These are phyloP conservation scores for Beauveria sp. DNA, from an alignment of 2,329 filamentous ascomycete species.

Conservation along the genomic window DNA sequence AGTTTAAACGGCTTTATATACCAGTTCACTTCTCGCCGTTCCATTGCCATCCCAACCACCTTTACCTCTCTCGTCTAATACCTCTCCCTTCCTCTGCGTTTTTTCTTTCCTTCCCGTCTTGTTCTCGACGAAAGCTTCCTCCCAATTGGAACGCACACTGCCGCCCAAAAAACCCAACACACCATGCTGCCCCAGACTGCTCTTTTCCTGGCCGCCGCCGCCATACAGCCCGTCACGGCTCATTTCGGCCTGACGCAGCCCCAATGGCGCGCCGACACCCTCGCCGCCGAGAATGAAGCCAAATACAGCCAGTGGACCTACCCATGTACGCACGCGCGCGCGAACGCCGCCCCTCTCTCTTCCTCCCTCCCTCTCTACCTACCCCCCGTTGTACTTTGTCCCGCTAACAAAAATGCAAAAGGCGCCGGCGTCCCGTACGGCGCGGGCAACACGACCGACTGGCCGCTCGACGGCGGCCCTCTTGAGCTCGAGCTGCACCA, in stretches of 20 bases:
- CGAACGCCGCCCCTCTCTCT: too few relatives aligned
- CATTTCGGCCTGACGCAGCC: constrained; percentile 44
- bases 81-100: neutral
- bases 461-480: constrained; percentile 43
- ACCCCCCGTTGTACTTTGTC: too few relatives aligned
- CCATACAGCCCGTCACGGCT: constrained; percentile 31
- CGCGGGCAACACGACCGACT: constrained; percentile 41
- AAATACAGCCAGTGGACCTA: constrained; percentile 41
- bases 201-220: constrained; percentile 26
- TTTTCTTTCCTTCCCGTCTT: too few relatives aligned
- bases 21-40: neutral
- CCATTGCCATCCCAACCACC: neutral
- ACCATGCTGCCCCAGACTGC: neutral
- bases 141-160: too few relatives aligned
- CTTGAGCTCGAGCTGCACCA: constrained; percentile 44
- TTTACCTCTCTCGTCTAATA: neutral
- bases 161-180: neutral
- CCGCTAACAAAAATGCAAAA: constrained; percentile 15
- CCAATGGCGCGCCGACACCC: constrained; percentile 40
- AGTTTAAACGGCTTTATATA: constrained; percentile 1
- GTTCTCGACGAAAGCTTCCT: too few relatives aligned
- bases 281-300: constrained; percentile 27
- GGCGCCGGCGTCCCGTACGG: constrained; percentile 41
- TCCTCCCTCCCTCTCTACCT: too few relatives aligned
- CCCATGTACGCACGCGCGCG: constrained; percentile 36